Evolutionary conservation across 2,329 filamentous ascomycete species (phyloP).

Genomic region (Mollisia scopiformis): DNA sequence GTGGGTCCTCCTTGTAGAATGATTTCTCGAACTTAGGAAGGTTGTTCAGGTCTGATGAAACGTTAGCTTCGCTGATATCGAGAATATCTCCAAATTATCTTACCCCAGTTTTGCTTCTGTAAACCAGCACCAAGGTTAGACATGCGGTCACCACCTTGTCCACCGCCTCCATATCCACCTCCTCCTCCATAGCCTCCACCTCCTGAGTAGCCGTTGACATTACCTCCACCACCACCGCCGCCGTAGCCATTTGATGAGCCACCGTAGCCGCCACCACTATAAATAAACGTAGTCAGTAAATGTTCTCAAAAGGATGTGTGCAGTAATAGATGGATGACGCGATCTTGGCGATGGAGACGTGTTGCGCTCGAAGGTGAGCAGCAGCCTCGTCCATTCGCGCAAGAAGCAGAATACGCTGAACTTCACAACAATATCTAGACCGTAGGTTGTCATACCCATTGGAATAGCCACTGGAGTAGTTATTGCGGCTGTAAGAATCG

Average conservation of each 20-base stretch:
- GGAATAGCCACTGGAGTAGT: constrained; percentile 53
- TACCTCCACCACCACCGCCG: constrained; percentile 41
- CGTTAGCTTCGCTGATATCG: constrained; percentile 11
- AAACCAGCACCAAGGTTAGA: constrained; percentile 84
- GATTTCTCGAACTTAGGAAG: constrained; percentile 98
- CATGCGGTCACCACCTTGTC: constrained; percentile 90
- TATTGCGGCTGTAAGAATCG: constrained; percentile 48
- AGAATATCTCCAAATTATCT: constrained; percentile 39
- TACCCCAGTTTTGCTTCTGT: constrained; percentile 88
- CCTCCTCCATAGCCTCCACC: constrained; percentile 41
- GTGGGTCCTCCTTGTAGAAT: constrained; percentile 95
- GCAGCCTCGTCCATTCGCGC: constrained; percentile 31
- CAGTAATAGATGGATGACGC: constrained; percentile 23
- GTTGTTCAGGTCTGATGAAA: constrained; percentile 65
- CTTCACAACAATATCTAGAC: constrained; percentile 41
- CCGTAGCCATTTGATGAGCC: constrained; percentile 35
- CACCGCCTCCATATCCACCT: constrained; percentile 50
- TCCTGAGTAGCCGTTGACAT: constrained; percentile 37
- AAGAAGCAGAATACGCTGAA: constrained; percentile 32
- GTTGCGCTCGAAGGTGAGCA: constrained; percentile 18
- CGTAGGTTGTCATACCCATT: constrained; percentile 48
- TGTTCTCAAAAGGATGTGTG: constrained; percentile 10
- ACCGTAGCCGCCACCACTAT: constrained; percentile 49
- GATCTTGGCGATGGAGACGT: constrained; percentile 20
- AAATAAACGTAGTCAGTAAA: constrained; percentile 40